A percentile compares a stretch with the other conserved stretches of the same genome.
phyloP scores from a whole-genome alignment of 2,329 filamentous ascomycete species.

The Davidsoniella neocaledoniae region DNA sequence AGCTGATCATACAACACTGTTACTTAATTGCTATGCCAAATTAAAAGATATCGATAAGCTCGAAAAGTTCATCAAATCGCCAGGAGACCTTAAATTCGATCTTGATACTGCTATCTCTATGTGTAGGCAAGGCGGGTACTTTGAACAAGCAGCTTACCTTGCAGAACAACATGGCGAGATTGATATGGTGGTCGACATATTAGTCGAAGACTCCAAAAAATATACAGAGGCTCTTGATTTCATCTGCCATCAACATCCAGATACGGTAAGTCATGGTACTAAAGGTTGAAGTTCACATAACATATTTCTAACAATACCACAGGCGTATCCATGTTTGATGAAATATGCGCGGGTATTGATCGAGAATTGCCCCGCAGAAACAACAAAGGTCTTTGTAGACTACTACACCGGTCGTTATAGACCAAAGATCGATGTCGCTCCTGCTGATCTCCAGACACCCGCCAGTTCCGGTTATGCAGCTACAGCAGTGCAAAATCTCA shows the following conservation, averaged over 20 bases:
- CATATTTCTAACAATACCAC: neutral
- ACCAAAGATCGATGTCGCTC: constrained; percentile 37
- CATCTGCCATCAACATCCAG: constrained; percentile 73
- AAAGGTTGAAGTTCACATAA: neutral
- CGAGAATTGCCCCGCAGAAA: constrained; percentile 66
- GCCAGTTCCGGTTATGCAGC: constrained; percentile 36
- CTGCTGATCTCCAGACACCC: constrained; percentile 7
- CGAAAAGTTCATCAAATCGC: constrained; percentile 91
- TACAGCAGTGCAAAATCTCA: constrained; percentile 71
- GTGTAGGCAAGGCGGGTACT: constrained; percentile 94
- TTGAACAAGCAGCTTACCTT: constrained; percentile 87
- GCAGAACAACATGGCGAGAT: constrained; percentile 89
- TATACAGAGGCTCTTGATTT: constrained; percentile 81
- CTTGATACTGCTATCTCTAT: constrained; percentile 92
- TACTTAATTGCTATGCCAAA: constrained; percentile 96
- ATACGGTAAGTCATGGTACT: constrained; percentile 37
- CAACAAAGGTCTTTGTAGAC: constrained; percentile 78
- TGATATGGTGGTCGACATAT: constrained; percentile 82
- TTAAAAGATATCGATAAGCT: constrained; percentile 93
- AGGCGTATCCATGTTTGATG: constrained; percentile 80
- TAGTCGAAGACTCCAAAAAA: constrained; percentile 88
- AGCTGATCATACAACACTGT: constrained; percentile 81
- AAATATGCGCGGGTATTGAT: constrained; percentile 88
- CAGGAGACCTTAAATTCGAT: constrained; percentile 88
- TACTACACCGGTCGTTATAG: constrained; percentile 82